phyloP scores from a whole-genome alignment of 139 green algal species.

The Picochlorum sp. region DNA sequence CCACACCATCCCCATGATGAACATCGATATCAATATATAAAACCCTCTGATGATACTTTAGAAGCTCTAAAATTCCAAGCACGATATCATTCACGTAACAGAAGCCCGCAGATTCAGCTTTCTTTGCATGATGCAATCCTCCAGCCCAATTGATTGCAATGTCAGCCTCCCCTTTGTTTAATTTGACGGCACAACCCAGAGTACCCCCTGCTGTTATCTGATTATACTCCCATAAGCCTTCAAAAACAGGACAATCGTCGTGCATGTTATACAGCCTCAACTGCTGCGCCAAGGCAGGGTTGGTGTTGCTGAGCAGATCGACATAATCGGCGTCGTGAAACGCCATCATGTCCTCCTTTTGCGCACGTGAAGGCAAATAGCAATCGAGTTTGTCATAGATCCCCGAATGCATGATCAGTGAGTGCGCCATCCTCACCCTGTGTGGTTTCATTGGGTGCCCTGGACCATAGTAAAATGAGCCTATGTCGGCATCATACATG shows the following conservation, averaged over 20 bases:
- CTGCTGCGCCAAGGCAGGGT: slow-evolving; percentile 31
- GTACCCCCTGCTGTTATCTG: slow-evolving; percentile 80
- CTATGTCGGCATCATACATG: slow-evolving; percentile 91
- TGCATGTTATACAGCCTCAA: slow-evolving; percentile 60
- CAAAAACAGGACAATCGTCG: slow-evolving; percentile 95
- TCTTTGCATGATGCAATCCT: slow-evolving; percentile 95
- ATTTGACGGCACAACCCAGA: slow-evolving; percentile 75
- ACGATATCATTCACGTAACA: slow-evolving; percentile 99
- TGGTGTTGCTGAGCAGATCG: slow-evolving; percentile 67
- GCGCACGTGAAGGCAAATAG: slow-evolving; percentile 44
- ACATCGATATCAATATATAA: slow-evolving; percentile 83
- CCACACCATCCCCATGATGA: slow-evolving; percentile 78
- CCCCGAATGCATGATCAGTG: slow-evolving; percentile 84
- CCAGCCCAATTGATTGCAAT: slow-evolving; percentile 95
- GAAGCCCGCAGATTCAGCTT: slow-evolving; percentile 78
- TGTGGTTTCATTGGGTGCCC: slow-evolving; percentile 90
- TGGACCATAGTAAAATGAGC: slow-evolving; percentile 89
- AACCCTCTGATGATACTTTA: slow-evolving; percentile 74
- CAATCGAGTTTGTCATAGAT: slow-evolving; percentile 77
- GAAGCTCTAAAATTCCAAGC: slow-evolving; percentile 89
- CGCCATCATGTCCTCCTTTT: slow-evolving; percentile 46
- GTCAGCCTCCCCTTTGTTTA: slow-evolving; percentile 83
- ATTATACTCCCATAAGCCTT: slow-evolving; percentile 91
- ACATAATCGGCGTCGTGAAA: slow-evolving; percentile 93
- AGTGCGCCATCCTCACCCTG: slow-evolving; percentile 86